These are phyloP conservation scores for Colletotrichum melonis DNA, from an alignment of 2,329 filamentous ascomycete genomes.

Conservation along the genomic window DNA sequence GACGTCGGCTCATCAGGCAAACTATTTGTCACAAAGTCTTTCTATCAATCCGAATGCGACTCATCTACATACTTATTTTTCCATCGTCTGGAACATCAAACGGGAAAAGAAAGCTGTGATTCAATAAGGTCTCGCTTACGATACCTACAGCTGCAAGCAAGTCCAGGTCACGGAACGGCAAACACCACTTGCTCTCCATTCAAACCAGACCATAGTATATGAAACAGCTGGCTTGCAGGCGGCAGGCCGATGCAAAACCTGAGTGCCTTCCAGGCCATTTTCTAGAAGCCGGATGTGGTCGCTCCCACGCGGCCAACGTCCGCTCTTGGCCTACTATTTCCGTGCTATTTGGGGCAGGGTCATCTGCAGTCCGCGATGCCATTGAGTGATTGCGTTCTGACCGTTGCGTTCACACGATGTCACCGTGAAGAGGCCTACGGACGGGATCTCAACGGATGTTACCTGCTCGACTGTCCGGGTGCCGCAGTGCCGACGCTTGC, in stretches of 20 bases:
- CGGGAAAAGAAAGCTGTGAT: background rate
- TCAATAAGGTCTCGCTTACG: background rate
- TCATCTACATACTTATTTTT: background rate
- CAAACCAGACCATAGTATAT: background rate
- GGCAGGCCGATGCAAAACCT: background rate
- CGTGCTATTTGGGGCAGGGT: background rate
- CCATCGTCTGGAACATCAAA: background rate
- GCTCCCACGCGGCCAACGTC: background rate
- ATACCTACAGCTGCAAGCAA: background rate
- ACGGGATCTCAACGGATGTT: background rate
- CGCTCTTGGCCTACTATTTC: background rate
- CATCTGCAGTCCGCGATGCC: background rate
- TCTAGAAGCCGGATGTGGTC: conserved; percentile 10
- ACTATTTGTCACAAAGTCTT: background rate
- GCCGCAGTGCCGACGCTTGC: conserved; percentile 3
- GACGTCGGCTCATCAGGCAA: background rate
- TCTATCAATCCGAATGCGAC: background rate
- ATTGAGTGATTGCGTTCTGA: background rate
- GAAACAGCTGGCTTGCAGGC: conserved; percentile 5
- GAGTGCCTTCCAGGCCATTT: background rate
- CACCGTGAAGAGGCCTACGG: background rate
- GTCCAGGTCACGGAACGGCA: background rate
- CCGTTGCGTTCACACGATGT: conserved; percentile 5
- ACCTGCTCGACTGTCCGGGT: background rate
- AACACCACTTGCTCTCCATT: background rate